Evolutionary conservation across 164 flowering plant genomes (phyloP).

Genomic region (Chimonanthus salicifolius): DNA sequence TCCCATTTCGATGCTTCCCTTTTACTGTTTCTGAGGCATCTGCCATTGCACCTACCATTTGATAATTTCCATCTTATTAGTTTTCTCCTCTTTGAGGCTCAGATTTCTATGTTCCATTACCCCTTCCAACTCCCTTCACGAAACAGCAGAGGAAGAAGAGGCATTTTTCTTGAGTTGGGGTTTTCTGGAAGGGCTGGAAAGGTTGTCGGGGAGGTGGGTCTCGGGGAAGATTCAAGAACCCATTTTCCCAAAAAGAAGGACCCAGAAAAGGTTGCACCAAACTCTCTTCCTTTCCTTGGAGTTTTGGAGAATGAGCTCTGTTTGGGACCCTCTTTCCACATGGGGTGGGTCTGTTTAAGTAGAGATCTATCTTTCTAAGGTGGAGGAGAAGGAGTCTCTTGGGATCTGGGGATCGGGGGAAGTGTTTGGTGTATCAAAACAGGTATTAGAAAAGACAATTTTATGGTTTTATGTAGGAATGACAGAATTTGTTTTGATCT

Average conservation of each 20-base stretch:
- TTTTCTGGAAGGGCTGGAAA: conserved; percentile 2
- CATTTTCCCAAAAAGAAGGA: conserved; percentile 13
- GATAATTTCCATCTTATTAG: conserved; percentile 64
- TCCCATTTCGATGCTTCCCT: conserved; percentile 25
- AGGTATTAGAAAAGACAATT: conserved; percentile 13
- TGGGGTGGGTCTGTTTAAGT: conserved; percentile 17
- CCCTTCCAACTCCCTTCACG: conserved; percentile 3
- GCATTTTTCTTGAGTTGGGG: conserved; percentile 2
- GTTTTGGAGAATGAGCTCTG: background rate
- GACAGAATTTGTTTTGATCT: background rate
- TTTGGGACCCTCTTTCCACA: background rate
- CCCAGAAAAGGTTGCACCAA: background rate
- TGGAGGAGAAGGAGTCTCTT: background rate
- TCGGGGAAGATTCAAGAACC: conserved; percentile 38
- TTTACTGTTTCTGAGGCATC: conserved; percentile 38
- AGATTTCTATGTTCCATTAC: conserved; percentile 24
- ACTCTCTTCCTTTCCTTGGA: background rate
- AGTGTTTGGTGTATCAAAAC: background rate
- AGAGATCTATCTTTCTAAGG: conserved; percentile 16
- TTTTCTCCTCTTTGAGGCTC: conserved; percentile 6
- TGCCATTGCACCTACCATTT: conserved; percentile 57
- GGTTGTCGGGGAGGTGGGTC: conserved; percentile 18
- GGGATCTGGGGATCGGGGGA: conserved; percentile 17
- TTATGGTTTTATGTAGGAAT: no score
- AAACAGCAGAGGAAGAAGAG: background rate